Evolutionary conservation across 192 early-diverging fungal genomes (phyloP).

Genomic region (Backusella mclennaniae): DNA sequence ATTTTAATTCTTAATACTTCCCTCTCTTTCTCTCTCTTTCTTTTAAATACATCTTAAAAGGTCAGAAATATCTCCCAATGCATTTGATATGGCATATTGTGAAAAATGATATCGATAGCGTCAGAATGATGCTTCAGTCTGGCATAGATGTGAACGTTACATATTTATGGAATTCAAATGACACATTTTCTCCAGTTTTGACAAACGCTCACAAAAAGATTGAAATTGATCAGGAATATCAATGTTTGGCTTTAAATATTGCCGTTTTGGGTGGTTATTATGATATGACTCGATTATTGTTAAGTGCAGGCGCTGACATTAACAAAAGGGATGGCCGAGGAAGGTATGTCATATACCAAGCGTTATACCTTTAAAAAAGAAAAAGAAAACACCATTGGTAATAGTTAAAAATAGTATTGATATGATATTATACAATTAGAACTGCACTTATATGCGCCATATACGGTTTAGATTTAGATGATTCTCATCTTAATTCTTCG

Average conservation of each 20-base stretch:
- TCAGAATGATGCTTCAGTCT: slow-evolving; percentile 31
- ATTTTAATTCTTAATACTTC: not conserved
- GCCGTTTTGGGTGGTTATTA: slow-evolving; percentile 56
- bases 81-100: slow-evolving; percentile 40
- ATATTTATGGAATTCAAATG: slow-evolving; percentile 42
- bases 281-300: slow-evolving; percentile 51
- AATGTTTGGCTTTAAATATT: slow-evolving; percentile 50
- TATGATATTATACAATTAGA: slow-evolving; percentile 30
- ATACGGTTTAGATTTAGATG: slow-evolving; percentile 56
- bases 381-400: not conserved
- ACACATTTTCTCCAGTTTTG: slow-evolving; percentile 38
- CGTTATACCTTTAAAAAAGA: not conserved
- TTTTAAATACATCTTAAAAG: not conserved
- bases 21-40: not conserved
- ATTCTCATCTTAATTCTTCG: slow-evolving; percentile 46
- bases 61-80: slow-evolving; percentile 16
- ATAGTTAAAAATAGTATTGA: not conserved
- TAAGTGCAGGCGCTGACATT: slow-evolving; percentile 56
- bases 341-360: slow-evolving; percentile 39
- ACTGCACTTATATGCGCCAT: slow-evolving; percentile 62
- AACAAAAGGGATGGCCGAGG: slow-evolving; percentile 60
- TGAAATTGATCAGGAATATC: slow-evolving; percentile 39
- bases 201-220: slow-evolving; percentile 26
- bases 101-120: slow-evolving; percentile 36
- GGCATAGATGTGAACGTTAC: slow-evolving; percentile 47